These are phyloP conservation scores for Fusarium dlaminii DNA, from an alignment of 2,329 filamentous ascomycete species.

Conservation along the genomic window DNA sequence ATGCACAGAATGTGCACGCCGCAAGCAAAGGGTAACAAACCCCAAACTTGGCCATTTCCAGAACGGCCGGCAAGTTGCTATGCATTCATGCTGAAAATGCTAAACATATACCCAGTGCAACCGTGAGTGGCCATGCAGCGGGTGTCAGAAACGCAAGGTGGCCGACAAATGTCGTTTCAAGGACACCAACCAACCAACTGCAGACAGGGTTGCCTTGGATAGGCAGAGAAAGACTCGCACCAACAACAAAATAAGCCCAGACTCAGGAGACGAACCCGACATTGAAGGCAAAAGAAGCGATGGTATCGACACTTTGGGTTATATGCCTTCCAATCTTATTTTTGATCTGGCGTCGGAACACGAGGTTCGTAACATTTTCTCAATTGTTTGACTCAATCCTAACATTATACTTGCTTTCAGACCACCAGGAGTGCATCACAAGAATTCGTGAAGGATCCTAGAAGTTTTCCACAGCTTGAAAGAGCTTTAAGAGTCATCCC, in stretches of 20 bases:
- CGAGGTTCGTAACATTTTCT: constrained; percentile 37
- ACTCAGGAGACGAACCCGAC: constrained; percentile 28
- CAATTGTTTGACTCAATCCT: not conserved
- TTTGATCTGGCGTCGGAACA: constrained; percentile 39
- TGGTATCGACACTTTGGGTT: constrained; percentile 50
- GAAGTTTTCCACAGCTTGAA: constrained; percentile 44
- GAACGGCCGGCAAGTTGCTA: not conserved
- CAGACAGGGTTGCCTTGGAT: constrained; percentile 36
- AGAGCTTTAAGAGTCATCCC: constrained; percentile 47
- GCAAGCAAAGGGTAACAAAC: constrained; percentile 50
- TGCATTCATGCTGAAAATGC: not conserved
- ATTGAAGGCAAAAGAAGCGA: constrained; percentile 41
- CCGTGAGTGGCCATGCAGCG: constrained; percentile 53
- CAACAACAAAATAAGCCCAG: constrained; percentile 26
- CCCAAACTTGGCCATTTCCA: not conserved
- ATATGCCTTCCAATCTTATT: constrained; percentile 48
- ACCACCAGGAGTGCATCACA: constrained; percentile 23
- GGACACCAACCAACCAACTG: constrained; percentile 32
- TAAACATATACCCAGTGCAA: constrained; percentile 46
- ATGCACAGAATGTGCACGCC: constrained; percentile 55
- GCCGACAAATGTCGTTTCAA: constrained; percentile 50
- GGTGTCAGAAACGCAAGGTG: constrained; percentile 53
- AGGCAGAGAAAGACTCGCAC: constrained; percentile 38
- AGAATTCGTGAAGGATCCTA: constrained; percentile 36
- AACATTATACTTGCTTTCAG: constrained; percentile 7